Evolutionary conservation across 345 rosid species (phyloP), one percentile per base, ranked within the genome.

Genomic region (Aurinia saxatilis): DNA sequence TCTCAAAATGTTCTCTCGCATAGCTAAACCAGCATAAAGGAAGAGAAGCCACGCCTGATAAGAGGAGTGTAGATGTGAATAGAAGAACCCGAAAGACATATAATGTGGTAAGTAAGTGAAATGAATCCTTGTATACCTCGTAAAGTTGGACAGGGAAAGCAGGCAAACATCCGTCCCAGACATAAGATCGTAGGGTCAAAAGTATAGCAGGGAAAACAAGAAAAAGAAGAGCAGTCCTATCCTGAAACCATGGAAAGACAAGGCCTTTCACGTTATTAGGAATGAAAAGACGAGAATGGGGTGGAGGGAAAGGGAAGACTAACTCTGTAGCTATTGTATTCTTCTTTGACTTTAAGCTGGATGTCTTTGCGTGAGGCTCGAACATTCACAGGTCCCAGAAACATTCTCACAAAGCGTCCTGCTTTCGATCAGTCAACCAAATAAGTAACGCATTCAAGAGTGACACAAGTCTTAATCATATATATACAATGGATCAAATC

Each of bases 311-410:
- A 18, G n/a, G 16, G n/a, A 63, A 41, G 2, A 65, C 75, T 57
- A 65, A 73, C 99, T 75, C 97, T 81, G 77, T 88, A 95, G 66
- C 90, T 82, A 79, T 90, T 95, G 77, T 95, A 95, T 75, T 95
- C 99, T 75, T 95, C 99, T 76, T 95, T 95, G 66, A 95, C 97
- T 83, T 95, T 90, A 73, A 88, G 81, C 42, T 86, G 98, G 36
- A 95, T 80, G 50, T 90, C 97, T 78, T 90, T 90, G 31, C 83
- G 79, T 36, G 85, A 72, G 50, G 97, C 97, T 29, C 89, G 83
- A 52, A 95, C 99, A 73, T 90, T 95, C 51, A 95, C 83, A 42
- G 99, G 97, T 12, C 99, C 99, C 76, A 95, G 49, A 72, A 95
- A 90, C 95, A 80, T 88, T 73, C 76, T 84, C 10, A 95, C 76